phyloP scores from a whole-genome alignment of 805 yeast genomes.

The Saccharomyces paradoxus region DNA sequence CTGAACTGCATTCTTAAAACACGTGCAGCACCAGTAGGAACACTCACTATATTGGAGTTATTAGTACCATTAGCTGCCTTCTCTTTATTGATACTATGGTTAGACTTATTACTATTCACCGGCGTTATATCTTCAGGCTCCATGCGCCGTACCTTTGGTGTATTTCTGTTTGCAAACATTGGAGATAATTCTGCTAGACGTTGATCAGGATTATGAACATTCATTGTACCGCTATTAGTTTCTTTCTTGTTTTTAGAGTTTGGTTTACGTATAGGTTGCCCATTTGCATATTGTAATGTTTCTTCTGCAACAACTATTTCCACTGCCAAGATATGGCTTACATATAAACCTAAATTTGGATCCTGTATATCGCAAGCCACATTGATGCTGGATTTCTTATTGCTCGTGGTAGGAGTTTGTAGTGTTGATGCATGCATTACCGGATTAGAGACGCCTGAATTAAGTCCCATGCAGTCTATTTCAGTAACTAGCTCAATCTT shows the following conservation, averaged over 20 bases:
- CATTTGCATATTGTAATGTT: slow-evolving; percentile 37
- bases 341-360: slow-evolving; percentile 67
- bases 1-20: slow-evolving; percentile 92
- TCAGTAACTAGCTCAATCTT: slow-evolving; percentile 72
- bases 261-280: slow-evolving; percentile 22
- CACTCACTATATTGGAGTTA: slow-evolving; percentile 38
- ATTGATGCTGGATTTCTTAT: slow-evolving; percentile 33
- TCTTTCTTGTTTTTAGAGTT: neutral
- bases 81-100: slow-evolving; percentile 3
- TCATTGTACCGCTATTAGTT: neutral
- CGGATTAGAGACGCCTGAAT: slow-evolving; percentile 45
- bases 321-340: slow-evolving; percentile 66
- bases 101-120: slow-evolving; percentile 5
- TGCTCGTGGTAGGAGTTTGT: slow-evolving; percentile 19
- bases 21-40: slow-evolving; percentile 92
- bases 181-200: slow-evolving; percentile 39
- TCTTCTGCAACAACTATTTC: slow-evolving; percentile 97
- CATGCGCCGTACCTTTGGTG: slow-evolving; percentile 15
- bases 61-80: slow-evolving; percentile 2
- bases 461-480: slow-evolving; percentile 48
- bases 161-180: slow-evolving; percentile 33
- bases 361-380: slow-evolving; percentile 77
- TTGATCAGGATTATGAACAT: slow-evolving; percentile 27
- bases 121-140: slow-evolving; percentile 18
- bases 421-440: slow-evolving; percentile 38